A percentile compares a stretch with the other conserved stretches of the same genome.
Conservation (phyloP, 306 rosid genomes). For the Vigna trinervia region DNA sequence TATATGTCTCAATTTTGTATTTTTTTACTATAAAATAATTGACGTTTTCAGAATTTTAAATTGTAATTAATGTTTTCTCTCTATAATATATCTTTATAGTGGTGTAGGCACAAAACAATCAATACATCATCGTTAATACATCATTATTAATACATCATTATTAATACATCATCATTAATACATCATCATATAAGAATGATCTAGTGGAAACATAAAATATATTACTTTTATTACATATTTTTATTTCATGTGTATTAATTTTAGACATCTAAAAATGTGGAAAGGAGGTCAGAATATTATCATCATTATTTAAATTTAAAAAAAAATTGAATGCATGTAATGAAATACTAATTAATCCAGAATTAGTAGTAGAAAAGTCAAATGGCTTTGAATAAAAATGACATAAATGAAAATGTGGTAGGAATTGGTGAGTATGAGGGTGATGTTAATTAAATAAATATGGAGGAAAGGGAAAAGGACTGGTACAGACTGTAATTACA, state of each 20-base stretch:
- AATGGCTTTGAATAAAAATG: not conserved
- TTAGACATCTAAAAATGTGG: not conserved
- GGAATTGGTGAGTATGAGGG: not conserved
- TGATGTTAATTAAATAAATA: not conserved
- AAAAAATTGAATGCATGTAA: not conserved
- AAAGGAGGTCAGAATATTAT: not conserved
- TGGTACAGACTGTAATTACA: constrained; percentile 18
- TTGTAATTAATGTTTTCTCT: no score
- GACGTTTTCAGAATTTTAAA: no score
- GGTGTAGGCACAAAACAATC: not conserved
- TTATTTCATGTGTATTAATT: no score
- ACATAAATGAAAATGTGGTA: not conserved
- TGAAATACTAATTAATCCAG: not conserved
- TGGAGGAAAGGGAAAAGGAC: constrained; percentile 42
- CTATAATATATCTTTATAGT: no score
- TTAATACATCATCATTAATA: no score
- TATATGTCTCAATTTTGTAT: no score
- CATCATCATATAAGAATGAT: not conserved
- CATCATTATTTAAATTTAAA: not conserved
- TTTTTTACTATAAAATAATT: no score
- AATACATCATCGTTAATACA: not conserved
- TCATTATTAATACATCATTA: not conserved
- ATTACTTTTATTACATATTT: no score
- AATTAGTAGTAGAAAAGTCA: not conserved
- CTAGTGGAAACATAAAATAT: no score